Percentiles rank a stretch among this genome's conserved stretches.
These are phyloP conservation scores for Gleditsia sinensis DNA, from an alignment of 306 rosid genomes.

Conservation along the genomic window DNA sequence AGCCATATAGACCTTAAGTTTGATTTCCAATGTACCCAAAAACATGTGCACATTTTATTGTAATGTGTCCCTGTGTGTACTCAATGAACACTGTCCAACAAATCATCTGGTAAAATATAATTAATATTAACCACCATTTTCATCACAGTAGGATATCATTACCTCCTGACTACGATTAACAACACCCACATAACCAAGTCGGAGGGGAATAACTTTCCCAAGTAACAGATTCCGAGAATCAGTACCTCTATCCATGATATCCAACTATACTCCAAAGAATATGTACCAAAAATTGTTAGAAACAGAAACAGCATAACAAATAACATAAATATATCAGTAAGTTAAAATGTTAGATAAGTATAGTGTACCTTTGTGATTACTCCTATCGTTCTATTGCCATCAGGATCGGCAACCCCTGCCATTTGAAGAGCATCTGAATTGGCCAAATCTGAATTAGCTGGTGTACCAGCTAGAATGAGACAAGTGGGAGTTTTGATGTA, in stretches of 20 bases:
- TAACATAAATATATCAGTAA: not conserved
- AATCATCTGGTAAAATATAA: slow-evolving; percentile 22
- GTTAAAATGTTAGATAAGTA: slow-evolving; percentile 15
- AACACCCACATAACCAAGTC: slow-evolving; percentile 96
- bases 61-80: not conserved
- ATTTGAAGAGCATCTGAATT: slow-evolving; percentile 99
- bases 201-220: slow-evolving; percentile 95
- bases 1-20: not conserved
- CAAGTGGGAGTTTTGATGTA: slow-evolving; percentile 88
- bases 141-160: slow-evolving; percentile 30
- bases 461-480: slow-evolving; percentile 93
- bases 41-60: not conserved
- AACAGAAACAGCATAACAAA: slow-evolving; percentile 29
- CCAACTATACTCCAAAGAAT: slow-evolving; percentile 59
- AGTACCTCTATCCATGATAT: slow-evolving; percentile 99
- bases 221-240: slow-evolving; percentile 94
- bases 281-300: slow-evolving; percentile 37
- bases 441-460: slow-evolving; percentile 98
- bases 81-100: slow-evolving; percentile 2
- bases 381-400: slow-evolving; percentile 96
- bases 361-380: slow-evolving; percentile 84
- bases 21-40: not conserved
- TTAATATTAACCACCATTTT: slow-evolving; percentile 5
- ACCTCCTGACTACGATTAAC: slow-evolving; percentile 99
- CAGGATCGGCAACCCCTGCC: slow-evolving; percentile 99